Percentiles rank a stretch among this genome's conserved stretches.
Evolutionary conservation across 352 stramenopile genomes (phyloP).

Genomic region (Phytopythium sindhum): DNA sequence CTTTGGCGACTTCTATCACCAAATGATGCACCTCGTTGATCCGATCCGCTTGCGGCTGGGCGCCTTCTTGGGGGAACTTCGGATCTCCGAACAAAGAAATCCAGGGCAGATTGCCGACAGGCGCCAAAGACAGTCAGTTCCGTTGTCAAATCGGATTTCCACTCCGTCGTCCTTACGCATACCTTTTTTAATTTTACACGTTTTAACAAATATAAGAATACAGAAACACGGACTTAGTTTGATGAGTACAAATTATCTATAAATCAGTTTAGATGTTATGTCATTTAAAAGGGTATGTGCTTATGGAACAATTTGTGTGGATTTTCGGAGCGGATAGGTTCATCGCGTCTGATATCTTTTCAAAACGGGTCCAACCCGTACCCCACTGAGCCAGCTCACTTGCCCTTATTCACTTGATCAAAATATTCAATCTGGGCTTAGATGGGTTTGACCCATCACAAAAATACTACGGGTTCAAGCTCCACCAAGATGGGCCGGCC

Average conservation of each 20-base stretch:
- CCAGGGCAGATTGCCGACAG: neutral
- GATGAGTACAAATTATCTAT: neutral
- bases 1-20: too few relatives aligned
- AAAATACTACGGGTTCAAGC: neutral
- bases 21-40: neutral
- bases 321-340: slow-evolving; percentile 6
- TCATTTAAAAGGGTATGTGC: neutral
- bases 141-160: slow-evolving; percentile 2
- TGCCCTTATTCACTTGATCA: neutral
- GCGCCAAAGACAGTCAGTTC: slow-evolving; percentile 1
- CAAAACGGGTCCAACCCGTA: neutral
- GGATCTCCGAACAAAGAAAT: neutral
- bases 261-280: slow-evolving; percentile 1
- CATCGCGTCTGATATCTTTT: slow-evolving; percentile 5
- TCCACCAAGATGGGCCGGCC: neutral
- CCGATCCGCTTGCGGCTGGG: neutral
- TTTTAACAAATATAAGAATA: neutral
- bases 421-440: neutral
- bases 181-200: neutral
- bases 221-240: too few relatives aligned
- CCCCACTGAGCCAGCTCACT: neutral
- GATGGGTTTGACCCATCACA: neutral
- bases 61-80: neutral
- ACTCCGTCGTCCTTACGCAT: neutral
- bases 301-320: neutral